Evolutionary conservation across 805 yeast genomes (phyloP).

Genomic region (Candida berthetii): DNA sequence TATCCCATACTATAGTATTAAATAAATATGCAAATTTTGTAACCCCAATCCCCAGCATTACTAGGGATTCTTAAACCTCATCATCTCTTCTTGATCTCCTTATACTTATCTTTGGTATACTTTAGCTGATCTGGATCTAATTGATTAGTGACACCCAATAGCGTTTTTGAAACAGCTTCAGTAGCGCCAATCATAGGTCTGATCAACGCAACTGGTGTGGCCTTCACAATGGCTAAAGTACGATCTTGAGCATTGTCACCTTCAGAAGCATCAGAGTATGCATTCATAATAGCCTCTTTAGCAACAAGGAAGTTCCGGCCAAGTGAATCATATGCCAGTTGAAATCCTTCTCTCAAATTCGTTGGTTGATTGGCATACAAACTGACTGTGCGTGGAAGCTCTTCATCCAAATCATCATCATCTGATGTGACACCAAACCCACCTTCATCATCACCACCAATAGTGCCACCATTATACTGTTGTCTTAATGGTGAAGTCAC

Average conservation of each 20-base stretch:
- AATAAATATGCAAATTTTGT: no score
- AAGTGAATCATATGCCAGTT: constrained; percentile 66
- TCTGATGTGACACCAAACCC: neutral
- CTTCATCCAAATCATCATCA: constrained; percentile 15
- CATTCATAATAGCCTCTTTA: constrained; percentile 49
- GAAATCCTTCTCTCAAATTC: constrained; percentile 63
- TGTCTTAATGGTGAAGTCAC: constrained; percentile 1
- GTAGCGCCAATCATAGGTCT: constrained; percentile 91
- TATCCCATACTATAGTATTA: no score
- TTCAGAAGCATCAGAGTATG: constrained; percentile 58
- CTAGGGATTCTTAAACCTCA: neutral
- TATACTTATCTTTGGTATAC: constrained; percentile 64
- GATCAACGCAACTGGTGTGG: constrained; percentile 74
- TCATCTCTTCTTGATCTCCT: constrained; percentile 15
- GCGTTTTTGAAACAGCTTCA: constrained; percentile 77
- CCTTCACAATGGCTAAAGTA: constrained; percentile 59
- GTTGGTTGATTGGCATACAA: constrained; percentile 82
- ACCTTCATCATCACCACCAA: constrained; percentile 4
- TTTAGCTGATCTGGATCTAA: constrained; percentile 59
- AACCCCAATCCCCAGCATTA: no score
- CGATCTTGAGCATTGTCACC: constrained; percentile 64
- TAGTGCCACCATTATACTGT: constrained; percentile 19
- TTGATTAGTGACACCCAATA: constrained; percentile 79
- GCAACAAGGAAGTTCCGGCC: constrained; percentile 66
- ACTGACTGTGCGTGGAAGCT: constrained; percentile 44